phyloP scores from a whole-genome alignment of 768 basidiomycete species.

The Kwoniella sp. region DNA sequence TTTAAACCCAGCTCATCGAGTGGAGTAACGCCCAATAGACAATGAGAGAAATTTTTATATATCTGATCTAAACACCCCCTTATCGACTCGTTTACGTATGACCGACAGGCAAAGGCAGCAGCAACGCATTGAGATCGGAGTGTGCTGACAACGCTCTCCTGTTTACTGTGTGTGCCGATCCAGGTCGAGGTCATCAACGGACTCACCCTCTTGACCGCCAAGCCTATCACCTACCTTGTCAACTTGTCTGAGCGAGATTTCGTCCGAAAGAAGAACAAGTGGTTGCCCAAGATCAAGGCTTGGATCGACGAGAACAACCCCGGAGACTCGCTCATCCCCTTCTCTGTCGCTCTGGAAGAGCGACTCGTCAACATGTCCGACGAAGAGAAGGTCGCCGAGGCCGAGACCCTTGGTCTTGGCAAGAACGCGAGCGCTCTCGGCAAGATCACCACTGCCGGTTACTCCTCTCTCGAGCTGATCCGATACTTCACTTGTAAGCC shows the following conservation, averaged over 20 bases:
- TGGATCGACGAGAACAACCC: constrained; percentile 98
- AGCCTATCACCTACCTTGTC: constrained; percentile 96
- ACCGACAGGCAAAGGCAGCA: neutral
- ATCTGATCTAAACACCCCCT: constrained; percentile 38
- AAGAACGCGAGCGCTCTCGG: constrained; percentile 66
- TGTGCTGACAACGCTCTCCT: neutral
- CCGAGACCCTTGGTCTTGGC: constrained; percentile 71
- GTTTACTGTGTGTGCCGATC: neutral
- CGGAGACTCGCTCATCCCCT: constrained; percentile 92
- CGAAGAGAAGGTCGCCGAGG: constrained; percentile 68
- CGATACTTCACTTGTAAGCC: constrained; percentile 65
- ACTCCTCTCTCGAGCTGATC: constrained; percentile 75
- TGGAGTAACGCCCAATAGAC: constrained; percentile 81
- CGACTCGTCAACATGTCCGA: constrained; percentile 73
- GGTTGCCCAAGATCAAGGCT: constrained; percentile 94
- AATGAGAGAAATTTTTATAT: constrained; percentile 63
- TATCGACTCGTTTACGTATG: neutral
- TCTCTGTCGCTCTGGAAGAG: constrained; percentile 94
- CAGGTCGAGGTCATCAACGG: constrained; percentile 56
- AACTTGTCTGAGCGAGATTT: constrained; percentile 95
- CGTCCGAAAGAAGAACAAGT: constrained; percentile 98
- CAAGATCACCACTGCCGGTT: constrained; percentile 95
- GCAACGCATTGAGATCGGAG: neutral
- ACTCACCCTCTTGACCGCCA: constrained; percentile 88
- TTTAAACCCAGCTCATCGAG: constrained; percentile 93